Evolutionary conservation across 1,139 yeast genomes (phyloP).

Genomic region (Zygoascus sp.): DNA sequence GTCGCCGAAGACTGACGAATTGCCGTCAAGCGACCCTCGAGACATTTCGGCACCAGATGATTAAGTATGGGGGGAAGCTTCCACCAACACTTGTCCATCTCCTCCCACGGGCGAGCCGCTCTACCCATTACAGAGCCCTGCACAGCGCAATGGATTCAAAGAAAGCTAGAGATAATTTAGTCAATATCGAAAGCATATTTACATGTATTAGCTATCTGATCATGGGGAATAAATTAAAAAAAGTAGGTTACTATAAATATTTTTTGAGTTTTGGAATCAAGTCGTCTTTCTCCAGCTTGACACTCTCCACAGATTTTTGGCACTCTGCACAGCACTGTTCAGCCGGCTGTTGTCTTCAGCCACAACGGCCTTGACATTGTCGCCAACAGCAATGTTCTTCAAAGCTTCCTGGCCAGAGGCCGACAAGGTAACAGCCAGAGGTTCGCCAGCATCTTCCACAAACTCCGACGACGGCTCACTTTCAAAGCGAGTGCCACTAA

Average conservation of each 20-base stretch:
- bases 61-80: neutral
- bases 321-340: conserved; percentile 21
- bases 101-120: neutral
- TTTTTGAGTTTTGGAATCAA: neutral
- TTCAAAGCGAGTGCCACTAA: neutral
- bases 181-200: neutral
- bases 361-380: neutral
- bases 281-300: neutral
- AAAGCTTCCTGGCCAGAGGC: conserved; percentile 7
- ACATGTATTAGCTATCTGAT: neutral
- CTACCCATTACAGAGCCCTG: too few species aligned
- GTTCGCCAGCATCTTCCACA: conserved; percentile 17
- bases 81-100: neutral
- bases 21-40: conserved; percentile 1
- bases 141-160: too few species aligned
- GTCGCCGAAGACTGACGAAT: neutral
- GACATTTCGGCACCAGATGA: neutral
- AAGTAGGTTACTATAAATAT: neutral
- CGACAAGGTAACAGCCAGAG: conserved; percentile 6
- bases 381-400: conserved; percentile 6
- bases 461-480: conserved; percentile 12
- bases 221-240: neutral
- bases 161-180: too few species aligned
- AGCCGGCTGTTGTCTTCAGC: conserved; percentile 11
- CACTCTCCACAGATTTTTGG: conserved; percentile 10